phyloP scores from a whole-genome alignment of 83 land plant species.

The Picea engelmannii region DNA sequence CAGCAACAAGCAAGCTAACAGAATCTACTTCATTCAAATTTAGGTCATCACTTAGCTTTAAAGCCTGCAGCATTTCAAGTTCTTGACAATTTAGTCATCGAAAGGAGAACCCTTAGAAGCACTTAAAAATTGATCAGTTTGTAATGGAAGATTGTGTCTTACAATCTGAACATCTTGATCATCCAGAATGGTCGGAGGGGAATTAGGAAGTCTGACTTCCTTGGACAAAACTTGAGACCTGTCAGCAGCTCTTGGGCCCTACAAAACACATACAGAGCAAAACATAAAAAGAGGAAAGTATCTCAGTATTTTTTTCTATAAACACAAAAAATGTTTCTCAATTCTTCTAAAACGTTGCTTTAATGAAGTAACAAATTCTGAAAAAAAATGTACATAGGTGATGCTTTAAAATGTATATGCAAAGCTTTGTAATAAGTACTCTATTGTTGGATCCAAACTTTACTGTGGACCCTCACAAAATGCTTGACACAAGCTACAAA shows the following conservation, averaged over 20 bases:
- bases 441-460: background rate
- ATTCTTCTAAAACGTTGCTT: background rate
- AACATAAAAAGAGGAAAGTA: background rate
- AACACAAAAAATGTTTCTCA: background rate
- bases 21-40: slow-evolving; percentile 94
- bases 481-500: no score
- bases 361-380: background rate
- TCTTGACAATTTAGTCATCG: background rate
- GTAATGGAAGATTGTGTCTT: slow-evolving; percentile 23
- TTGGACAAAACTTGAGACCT: slow-evolving; percentile 77
- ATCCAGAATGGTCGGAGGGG: slow-evolving; percentile 77
- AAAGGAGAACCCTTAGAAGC: background rate
- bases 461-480: background rate
- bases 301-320: background rate
- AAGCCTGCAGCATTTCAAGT: slow-evolving; percentile 47
- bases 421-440: background rate
- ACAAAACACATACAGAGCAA: slow-evolving; percentile 15
- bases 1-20: slow-evolving; percentile 78
- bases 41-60: slow-evolving; percentile 93
- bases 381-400: slow-evolving; percentile 7
- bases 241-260: slow-evolving; percentile 88
- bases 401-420: background rate
- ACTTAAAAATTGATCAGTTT: background rate
- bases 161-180: slow-evolving; percentile 96
- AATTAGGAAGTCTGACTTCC: slow-evolving; percentile 85